phyloP scores from a whole-genome alignment of 306 rosid species.

The Medicago arabica region DNA sequence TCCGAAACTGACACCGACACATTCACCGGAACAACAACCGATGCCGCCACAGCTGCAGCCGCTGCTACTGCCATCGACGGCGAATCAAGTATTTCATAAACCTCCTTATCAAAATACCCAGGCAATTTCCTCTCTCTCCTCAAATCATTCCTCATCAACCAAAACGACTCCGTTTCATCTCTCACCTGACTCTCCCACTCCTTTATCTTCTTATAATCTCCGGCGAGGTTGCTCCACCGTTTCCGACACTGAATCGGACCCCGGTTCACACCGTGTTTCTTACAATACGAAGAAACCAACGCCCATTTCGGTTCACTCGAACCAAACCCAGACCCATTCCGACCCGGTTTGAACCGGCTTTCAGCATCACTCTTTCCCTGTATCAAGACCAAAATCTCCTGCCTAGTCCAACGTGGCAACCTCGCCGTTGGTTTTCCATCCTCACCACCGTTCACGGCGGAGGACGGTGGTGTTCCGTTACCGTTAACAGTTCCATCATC shows the following conservation, averaged over 20 bases:
- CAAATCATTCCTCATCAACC: constrained; percentile 95
- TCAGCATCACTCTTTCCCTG: constrained; percentile 90
- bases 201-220: constrained; percentile 93
- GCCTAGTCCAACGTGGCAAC: constrained; percentile 94
- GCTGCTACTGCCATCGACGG: constrained; percentile 50
- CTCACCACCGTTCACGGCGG: constrained; percentile 58
- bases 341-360: constrained; percentile 64
- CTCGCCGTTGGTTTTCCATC: constrained; percentile 76
- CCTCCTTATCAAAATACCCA: constrained; percentile 88
- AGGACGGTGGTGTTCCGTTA: constrained; percentile 58
- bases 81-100: constrained; percentile 82
- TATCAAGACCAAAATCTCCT: constrained; percentile 90
- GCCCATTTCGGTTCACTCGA: constrained; percentile 94
- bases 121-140: constrained; percentile 93
- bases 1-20: constrained; percentile 30
- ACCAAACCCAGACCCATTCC: constrained; percentile 63
- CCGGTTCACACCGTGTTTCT: constrained; percentile 88
- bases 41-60: constrained; percentile 29
- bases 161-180: constrained; percentile 89
- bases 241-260: constrained; percentile 98
- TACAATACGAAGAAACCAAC: constrained; percentile 85
- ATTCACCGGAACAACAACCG: not conserved
- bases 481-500: constrained; percentile 53
- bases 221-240: constrained; percentile 98
- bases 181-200: constrained; percentile 84